phyloP scores from a whole-genome alignment of 2,329 filamentous ascomycete species.

The Neurospora crassa region DNA sequence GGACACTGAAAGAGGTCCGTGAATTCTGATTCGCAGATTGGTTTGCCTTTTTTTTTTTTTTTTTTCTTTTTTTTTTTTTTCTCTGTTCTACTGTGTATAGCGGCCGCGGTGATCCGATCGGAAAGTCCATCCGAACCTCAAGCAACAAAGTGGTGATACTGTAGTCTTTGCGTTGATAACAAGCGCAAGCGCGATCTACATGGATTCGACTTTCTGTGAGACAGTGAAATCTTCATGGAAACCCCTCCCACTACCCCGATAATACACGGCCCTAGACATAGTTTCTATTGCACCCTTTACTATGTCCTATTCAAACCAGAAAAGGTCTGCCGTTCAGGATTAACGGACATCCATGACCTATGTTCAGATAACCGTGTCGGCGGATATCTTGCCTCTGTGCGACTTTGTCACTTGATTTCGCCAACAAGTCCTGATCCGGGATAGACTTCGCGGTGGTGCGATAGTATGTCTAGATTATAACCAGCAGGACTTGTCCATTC shows the following conservation, averaged over 20 bases:
- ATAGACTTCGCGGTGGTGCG: neutral
- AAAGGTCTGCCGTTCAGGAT: neutral
- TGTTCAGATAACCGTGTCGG: neutral
- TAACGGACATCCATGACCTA: neutral
- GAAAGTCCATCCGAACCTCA: neutral
- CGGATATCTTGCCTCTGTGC: neutral
- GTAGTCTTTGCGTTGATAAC: neutral
- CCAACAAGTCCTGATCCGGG: neutral
- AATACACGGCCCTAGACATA: neutral
- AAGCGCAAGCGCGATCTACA: neutral
- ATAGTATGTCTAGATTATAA: neutral
- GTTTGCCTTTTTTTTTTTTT: neutral
- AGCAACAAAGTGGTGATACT: neutral
- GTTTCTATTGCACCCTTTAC: neutral
- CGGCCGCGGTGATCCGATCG: neutral
- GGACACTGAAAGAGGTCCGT: neutral
- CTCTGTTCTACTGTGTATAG: neutral
- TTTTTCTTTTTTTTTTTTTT: neutral
- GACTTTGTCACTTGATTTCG: neutral
- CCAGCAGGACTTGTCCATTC: neutral
- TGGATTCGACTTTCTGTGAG: neutral
- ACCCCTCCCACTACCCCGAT: neutral
- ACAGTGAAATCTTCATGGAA: neutral
- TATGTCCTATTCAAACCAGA: neutral
- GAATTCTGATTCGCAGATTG: neutral